Conservation (phyloP, 2,329 filamentous ascomycete genomes). For the Exophiala mesophila region DNA sequence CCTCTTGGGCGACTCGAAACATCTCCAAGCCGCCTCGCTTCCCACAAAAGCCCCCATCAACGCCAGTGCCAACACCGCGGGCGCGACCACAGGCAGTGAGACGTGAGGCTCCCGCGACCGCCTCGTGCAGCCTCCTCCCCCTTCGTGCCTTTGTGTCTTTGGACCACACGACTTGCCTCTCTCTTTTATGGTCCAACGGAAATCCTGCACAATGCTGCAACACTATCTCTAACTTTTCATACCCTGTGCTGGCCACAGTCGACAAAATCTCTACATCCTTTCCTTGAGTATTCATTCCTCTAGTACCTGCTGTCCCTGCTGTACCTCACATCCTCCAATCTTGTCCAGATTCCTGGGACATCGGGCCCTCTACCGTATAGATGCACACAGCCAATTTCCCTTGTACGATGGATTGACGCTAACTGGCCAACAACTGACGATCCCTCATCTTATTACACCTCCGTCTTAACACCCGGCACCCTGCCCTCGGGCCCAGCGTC, state of each 20-base stretch:
- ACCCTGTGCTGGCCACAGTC: neutral
- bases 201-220: neutral
- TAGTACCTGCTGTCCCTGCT: neutral
- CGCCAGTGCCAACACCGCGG: neutral
- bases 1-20: slow-evolving; percentile 20
- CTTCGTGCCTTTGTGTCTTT: neutral
- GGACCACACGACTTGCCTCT: neutral
- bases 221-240: neutral
- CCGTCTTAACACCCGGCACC: slow-evolving; percentile 4
- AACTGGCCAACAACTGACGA: slow-evolving; percentile 14
- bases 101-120: neutral
- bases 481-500: neutral
- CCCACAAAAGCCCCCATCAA: neutral
- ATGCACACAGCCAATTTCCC: slow-evolving; percentile 21
- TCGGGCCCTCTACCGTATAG: slow-evolving; percentile 4
- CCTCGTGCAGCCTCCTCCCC: too few relatives aligned
- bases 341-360: slow-evolving; percentile 2
- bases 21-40: slow-evolving; percentile 12
- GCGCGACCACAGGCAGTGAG: neutral
- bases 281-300: too few relatives aligned
- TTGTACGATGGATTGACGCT: slow-evolving; percentile 18
- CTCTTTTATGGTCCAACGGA: neutral
- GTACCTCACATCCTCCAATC: neutral
- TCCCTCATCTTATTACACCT: slow-evolving; percentile 18
- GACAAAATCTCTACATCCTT: too few relatives aligned